These are phyloP conservation scores for Clitoria ternatea DNA, from an alignment of 306 rosid genomes.

Conservation along the genomic window DNA sequence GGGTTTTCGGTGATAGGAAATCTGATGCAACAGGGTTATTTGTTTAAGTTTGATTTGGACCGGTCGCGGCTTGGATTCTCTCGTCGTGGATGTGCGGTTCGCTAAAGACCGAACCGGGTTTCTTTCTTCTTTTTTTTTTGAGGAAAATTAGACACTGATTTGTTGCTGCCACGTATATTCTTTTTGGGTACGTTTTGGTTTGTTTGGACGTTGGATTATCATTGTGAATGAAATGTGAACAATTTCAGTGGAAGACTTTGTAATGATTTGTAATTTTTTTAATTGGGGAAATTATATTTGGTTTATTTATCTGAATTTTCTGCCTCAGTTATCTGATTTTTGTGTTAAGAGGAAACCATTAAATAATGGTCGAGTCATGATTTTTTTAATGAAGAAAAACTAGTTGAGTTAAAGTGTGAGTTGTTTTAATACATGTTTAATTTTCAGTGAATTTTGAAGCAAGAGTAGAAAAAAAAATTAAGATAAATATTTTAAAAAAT, in stretches of 20 bases:
- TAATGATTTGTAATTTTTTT: not conserved
- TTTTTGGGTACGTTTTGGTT: not conserved
- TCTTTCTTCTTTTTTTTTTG: not conserved
- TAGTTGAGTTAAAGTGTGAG: no score
- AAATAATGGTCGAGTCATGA: no score
- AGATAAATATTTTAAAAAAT: no score
- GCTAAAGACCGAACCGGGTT: constrained; percentile 27
- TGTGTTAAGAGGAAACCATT: no score
- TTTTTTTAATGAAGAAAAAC: no score
- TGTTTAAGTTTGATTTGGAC: constrained; percentile 68
- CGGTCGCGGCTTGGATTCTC: constrained; percentile 65
- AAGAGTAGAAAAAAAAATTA: no score
- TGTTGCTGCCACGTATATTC: not conserved
- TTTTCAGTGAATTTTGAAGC: no score
- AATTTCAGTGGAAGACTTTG: not conserved
- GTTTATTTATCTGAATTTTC: not conserved
- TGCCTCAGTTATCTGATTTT: no score
- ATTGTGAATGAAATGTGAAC: not conserved
- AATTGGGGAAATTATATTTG: not conserved
- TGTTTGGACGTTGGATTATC: not conserved
- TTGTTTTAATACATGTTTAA: no score
- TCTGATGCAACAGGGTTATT: constrained; percentile 79
- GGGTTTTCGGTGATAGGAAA: constrained; percentile 78
- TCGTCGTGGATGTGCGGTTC: constrained; percentile 67
- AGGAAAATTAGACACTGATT: not conserved